Conservation (phyloP, 805 yeast species). For the Ogataea thermomethanolica region DNA sequence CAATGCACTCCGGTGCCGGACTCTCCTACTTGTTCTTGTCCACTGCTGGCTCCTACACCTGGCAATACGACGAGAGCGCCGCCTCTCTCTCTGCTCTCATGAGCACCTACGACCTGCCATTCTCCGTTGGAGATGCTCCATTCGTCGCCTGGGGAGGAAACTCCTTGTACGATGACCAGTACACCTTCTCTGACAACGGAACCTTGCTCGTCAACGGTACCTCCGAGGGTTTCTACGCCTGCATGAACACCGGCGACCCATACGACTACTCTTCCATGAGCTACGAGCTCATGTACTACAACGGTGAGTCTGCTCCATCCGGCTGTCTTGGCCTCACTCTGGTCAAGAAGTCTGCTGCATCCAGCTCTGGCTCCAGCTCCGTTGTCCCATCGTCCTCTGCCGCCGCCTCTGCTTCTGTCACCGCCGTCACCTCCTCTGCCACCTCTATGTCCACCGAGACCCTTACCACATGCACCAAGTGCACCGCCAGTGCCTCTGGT, state of each 20-base stretch:
- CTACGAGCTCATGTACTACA: slow-evolving; percentile 30
- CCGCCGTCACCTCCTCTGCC: slow-evolving; percentile 7
- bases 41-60: slow-evolving; percentile 14
- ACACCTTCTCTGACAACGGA: slow-evolving; percentile 21
- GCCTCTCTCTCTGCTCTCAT: not conserved
- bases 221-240: slow-evolving; percentile 37
- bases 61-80: slow-evolving; percentile 20
- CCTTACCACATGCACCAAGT: slow-evolving; percentile 1
- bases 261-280: slow-evolving; percentile 34
- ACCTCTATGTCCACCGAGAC: slow-evolving; percentile 1
- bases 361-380: not conserved
- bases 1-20: slow-evolving; percentile 45
- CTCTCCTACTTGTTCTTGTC: slow-evolving; percentile 36
- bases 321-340: slow-evolving; percentile 12
- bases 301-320: slow-evolving; percentile 19
- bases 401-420: slow-evolving; percentile 1
- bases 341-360: not conserved
- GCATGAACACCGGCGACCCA: slow-evolving; percentile 43
- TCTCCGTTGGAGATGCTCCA: slow-evolving; percentile 1
- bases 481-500: slow-evolving; percentile 1
- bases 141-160: slow-evolving; percentile 10
- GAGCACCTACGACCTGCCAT: slow-evolving; percentile 1
- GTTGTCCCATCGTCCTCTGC: not conserved
- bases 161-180: slow-evolving; percentile 1
- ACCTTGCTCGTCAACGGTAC: slow-evolving; percentile 32